Conservation (phyloP, 176 grass and related monocot genomes). For the Avena atlantica region DNA sequence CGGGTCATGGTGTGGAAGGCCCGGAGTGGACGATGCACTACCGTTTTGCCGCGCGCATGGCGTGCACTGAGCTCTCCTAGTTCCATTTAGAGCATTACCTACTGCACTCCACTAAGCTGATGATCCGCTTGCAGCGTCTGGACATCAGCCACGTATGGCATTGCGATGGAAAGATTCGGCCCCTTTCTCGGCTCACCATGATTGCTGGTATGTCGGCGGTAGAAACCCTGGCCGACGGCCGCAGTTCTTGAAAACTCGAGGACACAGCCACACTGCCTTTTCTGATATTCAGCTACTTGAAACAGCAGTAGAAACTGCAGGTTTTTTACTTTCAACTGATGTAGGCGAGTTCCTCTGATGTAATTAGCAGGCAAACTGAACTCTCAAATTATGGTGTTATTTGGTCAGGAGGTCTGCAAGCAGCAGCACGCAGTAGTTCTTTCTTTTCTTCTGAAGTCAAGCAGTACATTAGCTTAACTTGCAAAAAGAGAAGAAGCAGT, state of each 20-base stretch:
- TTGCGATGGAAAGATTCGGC: slow-evolving; percentile 33
- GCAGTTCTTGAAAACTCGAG: slow-evolving; percentile 44
- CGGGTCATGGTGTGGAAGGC: slow-evolving; percentile 37
- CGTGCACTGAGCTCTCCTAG: slow-evolving; percentile 12
- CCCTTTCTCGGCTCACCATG: slow-evolving; percentile 17
- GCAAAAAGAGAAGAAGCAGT: background rate
- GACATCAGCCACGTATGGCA: slow-evolving; percentile 36
- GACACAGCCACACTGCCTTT: slow-evolving; percentile 34
- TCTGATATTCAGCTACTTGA: background rate
- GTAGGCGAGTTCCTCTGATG: background rate
- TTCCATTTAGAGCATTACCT: slow-evolving; percentile 46
- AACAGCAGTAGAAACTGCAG: background rate
- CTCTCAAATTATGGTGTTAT: background rate
- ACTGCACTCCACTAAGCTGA: slow-evolving; percentile 53
- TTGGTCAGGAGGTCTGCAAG: slow-evolving; percentile 27
- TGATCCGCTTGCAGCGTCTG: background rate
- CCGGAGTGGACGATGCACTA: slow-evolving; percentile 46
- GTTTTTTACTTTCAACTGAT: background rate
- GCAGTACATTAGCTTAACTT: background rate
- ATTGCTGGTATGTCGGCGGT: slow-evolving; percentile 35
- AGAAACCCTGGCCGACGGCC: background rate
- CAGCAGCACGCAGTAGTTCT: background rate
- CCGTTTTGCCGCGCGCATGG: background rate
- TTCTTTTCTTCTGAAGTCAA: background rate
- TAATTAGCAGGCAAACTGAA: background rate